These are phyloP conservation scores for Candida verbasci DNA, from an alignment of 805 yeast genomes.

Conservation along the genomic window DNA sequence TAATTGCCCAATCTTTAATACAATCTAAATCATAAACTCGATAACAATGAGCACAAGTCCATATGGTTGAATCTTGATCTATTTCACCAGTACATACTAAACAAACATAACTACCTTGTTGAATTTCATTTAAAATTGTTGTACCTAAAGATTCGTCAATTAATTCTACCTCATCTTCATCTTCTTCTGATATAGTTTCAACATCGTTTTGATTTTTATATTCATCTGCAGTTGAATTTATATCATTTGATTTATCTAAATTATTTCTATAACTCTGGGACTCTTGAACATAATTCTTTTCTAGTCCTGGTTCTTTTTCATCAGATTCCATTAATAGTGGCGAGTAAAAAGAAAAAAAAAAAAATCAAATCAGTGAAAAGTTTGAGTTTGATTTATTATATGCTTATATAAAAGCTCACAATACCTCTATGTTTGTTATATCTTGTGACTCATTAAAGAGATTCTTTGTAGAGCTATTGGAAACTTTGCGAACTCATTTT, in stretches of 20 bases:
- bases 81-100: constrained; percentile 85
- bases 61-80: constrained; percentile 58
- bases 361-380: too few species aligned
- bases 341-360: neutral
- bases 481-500: too few species aligned
- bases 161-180: constrained; percentile 16
- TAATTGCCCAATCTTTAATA: constrained; percentile 78
- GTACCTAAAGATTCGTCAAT: constrained; percentile 29
- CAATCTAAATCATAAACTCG: constrained; percentile 86
- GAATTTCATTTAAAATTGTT: constrained; percentile 54
- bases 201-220: neutral
- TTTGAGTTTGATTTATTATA: too few species aligned
- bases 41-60: constrained; percentile 76
- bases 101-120: constrained; percentile 71
- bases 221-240: constrained; percentile 4
- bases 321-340: constrained; percentile 4
- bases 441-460: too few species aligned
- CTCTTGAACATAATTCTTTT: neutral
- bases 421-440: too few species aligned
- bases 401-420: neutral
- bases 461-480: too few species aligned
- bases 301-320: constrained; percentile 6
- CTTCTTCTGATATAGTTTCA: constrained; percentile 9
- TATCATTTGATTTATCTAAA: neutral
- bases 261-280: neutral